phyloP scores from a whole-genome alignment of 1,139 yeast species.

The Candida labiduridarum region DNA sequence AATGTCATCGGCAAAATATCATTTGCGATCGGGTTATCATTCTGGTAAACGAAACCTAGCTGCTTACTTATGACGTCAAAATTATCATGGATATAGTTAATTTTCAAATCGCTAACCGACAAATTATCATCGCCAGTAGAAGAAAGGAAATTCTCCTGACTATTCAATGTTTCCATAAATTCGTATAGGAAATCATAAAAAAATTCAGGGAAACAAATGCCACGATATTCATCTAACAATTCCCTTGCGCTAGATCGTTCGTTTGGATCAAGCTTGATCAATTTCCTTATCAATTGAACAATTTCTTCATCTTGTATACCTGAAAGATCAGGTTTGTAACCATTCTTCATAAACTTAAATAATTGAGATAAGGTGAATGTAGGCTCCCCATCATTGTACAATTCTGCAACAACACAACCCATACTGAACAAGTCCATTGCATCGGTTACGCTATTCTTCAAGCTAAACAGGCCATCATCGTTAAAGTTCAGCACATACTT shows the following conservation, averaged over 20 bases:
- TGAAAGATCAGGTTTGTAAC: conserved; percentile 62
- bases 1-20: conserved; percentile 42
- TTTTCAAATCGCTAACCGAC: conserved; percentile 56
- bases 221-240: conserved; percentile 53
- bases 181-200: conserved; percentile 74
- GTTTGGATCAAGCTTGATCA: conserved; percentile 66
- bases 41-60: conserved; percentile 43
- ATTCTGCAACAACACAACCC: conserved; percentile 92
- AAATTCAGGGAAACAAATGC: conserved; percentile 62
- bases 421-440: conserved; percentile 88
- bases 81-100: conserved; percentile 58
- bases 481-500: conserved; percentile 22
- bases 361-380: conserved; percentile 84
- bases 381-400: conserved; percentile 84
- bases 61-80: conserved; percentile 54
- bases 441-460: conserved; percentile 46
- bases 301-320: conserved; percentile 47
- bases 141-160: conserved; percentile 22
- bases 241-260: conserved; percentile 59
- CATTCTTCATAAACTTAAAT: conserved; percentile 76
- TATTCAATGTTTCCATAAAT: conserved; percentile 52
- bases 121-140: conserved; percentile 22
- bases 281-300: conserved; percentile 55
- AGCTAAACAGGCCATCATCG: conserved; percentile 29
- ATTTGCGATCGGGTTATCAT: background rate